These are phyloP conservation scores for Aureobasidium sp. DNA, from an alignment of 2,329 filamentous ascomycete species.

Conservation along the genomic window DNA sequence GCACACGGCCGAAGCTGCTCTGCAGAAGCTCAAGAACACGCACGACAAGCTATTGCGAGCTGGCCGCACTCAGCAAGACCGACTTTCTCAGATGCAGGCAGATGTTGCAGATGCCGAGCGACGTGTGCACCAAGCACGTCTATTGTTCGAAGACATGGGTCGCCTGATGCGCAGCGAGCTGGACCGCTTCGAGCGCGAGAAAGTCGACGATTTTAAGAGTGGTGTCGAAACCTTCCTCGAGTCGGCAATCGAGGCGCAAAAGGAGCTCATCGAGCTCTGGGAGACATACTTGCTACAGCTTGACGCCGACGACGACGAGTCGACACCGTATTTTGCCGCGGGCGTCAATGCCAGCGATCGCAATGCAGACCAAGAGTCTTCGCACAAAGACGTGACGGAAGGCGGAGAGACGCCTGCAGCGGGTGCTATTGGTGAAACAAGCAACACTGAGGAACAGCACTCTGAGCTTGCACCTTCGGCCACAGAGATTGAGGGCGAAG, in stretches of 20 bases:
- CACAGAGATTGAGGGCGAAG: conserved; percentile 5
- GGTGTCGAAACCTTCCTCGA: conserved; percentile 97
- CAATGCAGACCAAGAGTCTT: conserved; percentile 31
- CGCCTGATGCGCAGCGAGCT: conserved; percentile 83
- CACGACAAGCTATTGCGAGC: conserved; percentile 95
- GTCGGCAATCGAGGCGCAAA: conserved; percentile 94
- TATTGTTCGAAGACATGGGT: conserved; percentile 97
- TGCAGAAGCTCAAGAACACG: conserved; percentile 78
- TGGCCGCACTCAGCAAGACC: conserved; percentile 91
- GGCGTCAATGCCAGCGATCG: conserved; percentile 23
- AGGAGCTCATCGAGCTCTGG: conserved; percentile 92
- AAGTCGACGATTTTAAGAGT: conserved; percentile 98
- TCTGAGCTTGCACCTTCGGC: background rate
- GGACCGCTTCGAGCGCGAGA: conserved; percentile 91
- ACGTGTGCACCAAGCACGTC: conserved; percentile 79
- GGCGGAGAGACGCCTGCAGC: conserved; percentile 5
- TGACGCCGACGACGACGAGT: conserved; percentile 75
- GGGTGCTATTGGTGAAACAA: background rate
- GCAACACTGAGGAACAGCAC: background rate
- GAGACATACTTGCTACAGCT: conserved; percentile 96
- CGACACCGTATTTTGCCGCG: conserved; percentile 34
- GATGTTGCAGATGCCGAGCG: conserved; percentile 94
- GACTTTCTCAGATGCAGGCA: conserved; percentile 82
- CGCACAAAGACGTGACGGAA: background rate
- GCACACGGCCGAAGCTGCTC: conserved; percentile 82